These are phyloP conservation scores for Sutorius australiensis DNA, from an alignment of 768 basidiomycete genomes.

Conservation along the genomic window DNA sequence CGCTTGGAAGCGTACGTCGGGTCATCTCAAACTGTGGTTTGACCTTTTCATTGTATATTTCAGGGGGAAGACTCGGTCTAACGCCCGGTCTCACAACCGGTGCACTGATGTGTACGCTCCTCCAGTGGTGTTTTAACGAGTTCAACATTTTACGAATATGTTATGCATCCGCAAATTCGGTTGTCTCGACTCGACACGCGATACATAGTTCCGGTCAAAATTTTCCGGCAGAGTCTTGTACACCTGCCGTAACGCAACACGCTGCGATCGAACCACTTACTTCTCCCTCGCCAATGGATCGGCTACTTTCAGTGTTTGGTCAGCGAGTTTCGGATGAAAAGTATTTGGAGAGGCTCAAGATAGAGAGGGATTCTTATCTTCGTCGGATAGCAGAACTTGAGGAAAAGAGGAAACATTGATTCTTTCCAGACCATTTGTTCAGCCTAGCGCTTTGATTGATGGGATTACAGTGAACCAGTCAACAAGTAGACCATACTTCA, in stretches of 20 bases:
- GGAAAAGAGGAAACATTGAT: conserved; percentile 34
- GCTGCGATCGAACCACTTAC: neutral
- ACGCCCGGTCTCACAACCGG: conserved; percentile 59
- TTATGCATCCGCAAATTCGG: conserved; percentile 40
- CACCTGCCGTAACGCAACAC: conserved; percentile 16
- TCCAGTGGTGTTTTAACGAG: conserved; percentile 74
- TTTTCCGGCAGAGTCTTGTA: neutral
- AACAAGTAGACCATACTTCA: conserved; percentile 50
- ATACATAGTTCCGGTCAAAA: neutral
- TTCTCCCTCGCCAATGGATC: conserved; percentile 30
- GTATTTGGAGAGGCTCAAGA: conserved; percentile 57
- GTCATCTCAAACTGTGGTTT: neutral
- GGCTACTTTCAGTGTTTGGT: conserved; percentile 32
- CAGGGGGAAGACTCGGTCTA: conserved; percentile 61
- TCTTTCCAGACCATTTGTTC: neutral
- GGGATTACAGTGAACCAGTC: neutral
- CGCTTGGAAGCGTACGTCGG: conserved; percentile 51
- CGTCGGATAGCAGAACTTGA: conserved; percentile 54
- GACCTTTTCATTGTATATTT: conserved; percentile 5
- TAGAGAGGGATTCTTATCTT: conserved; percentile 51
- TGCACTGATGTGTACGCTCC: conserved; percentile 50
- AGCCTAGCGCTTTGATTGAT: neutral
- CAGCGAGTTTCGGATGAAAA: conserved; percentile 66
- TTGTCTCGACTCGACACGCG: neutral
- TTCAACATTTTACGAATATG: conserved; percentile 56